A percentile compares a stretch with the other conserved stretches of the same genome.
phyloP scores from a whole-genome alignment of 2,329 filamentous ascomycete species.

The Chaetomium olivaceum region DNA sequence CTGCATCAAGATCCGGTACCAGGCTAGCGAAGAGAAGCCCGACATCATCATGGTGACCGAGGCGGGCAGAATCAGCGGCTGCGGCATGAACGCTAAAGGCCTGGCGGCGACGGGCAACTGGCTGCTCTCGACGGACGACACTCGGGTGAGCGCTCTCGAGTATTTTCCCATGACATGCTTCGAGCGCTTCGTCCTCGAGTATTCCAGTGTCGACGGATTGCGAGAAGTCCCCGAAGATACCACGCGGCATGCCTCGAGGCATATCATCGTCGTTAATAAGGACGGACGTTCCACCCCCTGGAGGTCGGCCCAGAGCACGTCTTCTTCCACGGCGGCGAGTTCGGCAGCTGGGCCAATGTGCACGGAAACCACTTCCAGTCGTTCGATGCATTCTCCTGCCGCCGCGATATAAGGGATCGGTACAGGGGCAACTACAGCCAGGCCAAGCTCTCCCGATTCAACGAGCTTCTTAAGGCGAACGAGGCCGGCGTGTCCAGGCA shows the following conservation, averaged over 20 bases:
- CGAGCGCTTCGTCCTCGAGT: constrained; percentile 33
- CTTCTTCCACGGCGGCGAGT: constrained; percentile 25
- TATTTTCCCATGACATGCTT: constrained; percentile 29
- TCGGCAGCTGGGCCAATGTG: constrained; percentile 30
- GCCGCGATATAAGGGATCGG: constrained; percentile 25
- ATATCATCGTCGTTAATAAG: constrained; percentile 30
- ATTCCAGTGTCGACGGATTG: constrained; percentile 26
- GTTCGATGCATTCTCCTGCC: constrained; percentile 25
- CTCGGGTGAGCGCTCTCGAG: constrained; percentile 11
- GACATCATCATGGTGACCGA: constrained; percentile 36
- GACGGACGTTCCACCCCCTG: constrained; percentile 32
- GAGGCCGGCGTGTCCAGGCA: background rate
- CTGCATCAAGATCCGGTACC: constrained; percentile 34
- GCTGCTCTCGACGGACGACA: constrained; percentile 33
- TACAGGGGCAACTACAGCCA: constrained; percentile 33
- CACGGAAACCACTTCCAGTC: constrained; percentile 36
- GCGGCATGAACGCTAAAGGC: constrained; percentile 37
- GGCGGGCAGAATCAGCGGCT: constrained; percentile 36
- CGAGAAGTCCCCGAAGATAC: constrained; percentile 22
- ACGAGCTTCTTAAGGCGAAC: constrained; percentile 12
- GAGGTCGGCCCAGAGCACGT: constrained; percentile 33
- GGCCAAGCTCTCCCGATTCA: constrained; percentile 27
- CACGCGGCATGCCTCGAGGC: constrained; percentile 35
- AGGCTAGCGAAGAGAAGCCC: constrained; percentile 25
- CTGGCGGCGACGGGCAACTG: constrained; percentile 36